phyloP scores from a whole-genome alignment of 1,284 basidiomycete species.

The Leccinum huronense region DNA sequence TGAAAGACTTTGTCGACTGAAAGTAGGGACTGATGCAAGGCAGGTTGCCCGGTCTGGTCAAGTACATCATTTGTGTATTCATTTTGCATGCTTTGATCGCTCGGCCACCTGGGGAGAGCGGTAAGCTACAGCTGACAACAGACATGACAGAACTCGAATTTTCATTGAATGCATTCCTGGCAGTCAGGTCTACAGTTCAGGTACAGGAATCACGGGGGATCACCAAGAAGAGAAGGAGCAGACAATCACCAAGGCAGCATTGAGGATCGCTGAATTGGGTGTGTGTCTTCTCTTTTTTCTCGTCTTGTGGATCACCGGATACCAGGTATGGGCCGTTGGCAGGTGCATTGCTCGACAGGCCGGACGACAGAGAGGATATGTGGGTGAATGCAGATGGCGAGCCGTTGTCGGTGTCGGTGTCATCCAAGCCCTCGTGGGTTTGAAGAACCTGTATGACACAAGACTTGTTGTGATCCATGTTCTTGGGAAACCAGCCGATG shows the following conservation, averaged over 20 bases:
- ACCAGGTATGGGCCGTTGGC: neutral
- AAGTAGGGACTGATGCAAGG: neutral
- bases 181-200: constrained; percentile 11
- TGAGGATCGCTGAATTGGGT: constrained; percentile 88
- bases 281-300: constrained; percentile 27
- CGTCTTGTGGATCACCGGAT: neutral
- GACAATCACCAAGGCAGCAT: constrained; percentile 83
- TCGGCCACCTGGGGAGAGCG: constrained; percentile 82
- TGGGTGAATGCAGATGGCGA: constrained; percentile 12
- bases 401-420: neutral
- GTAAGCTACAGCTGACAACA: constrained; percentile 87
- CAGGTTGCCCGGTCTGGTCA: constrained; percentile 69
- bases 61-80: constrained; percentile 79
- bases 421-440: constrained; percentile 30
- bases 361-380: constrained; percentile 6
- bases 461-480: too few relatives aligned
- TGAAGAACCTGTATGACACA: too few relatives aligned
- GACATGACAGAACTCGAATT: constrained; percentile 98
- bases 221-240: constrained; percentile 80
- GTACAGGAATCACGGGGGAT: constrained; percentile 32
- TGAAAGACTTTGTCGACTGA: constrained; percentile 80
- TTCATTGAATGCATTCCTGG: constrained; percentile 76
- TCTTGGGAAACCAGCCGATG: too few relatives aligned
- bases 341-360: constrained; percentile 33
- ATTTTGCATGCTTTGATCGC: constrained; percentile 88